Evolutionary conservation across 768 basidiomycete genomes (phyloP), one percentile per base, ranked within the genome.

Genomic region (Cystofilobasidium capitatum): DNA sequence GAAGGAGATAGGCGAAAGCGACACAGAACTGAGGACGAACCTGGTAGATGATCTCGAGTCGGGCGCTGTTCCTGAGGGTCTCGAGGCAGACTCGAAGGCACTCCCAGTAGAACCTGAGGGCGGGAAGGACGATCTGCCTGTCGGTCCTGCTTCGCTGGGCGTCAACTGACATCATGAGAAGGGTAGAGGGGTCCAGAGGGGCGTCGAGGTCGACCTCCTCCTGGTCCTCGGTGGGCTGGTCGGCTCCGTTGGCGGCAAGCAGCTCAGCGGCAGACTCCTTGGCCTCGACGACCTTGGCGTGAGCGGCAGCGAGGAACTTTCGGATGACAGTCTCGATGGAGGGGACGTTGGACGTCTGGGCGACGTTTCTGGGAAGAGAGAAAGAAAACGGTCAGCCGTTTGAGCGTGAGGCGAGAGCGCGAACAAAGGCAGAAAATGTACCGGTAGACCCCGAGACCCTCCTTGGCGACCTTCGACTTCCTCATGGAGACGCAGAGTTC

Each of bases 21-120:
- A 35, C 17, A 22, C 1, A 31, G 29, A 26, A 58, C 20, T 1
- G 12, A 35, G 37, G 35, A 78, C 85, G 64, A 57, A 88, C 91
- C 83, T 97, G 94, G 79, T 99, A 99, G 70, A 98, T 90, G 22
- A 81, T 79, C 79, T 99, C 94, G 44, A 98, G 79, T 22, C 94
- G 81, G 22, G 91, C 88, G 74, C 96, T 97, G 76, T 96, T 94
- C 76, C 97, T 94, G 71, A 97, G 82, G 2, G 92, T 92, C 80
- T 98, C 94, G 47, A 99, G 80, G 1, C 88, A 91, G 24, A 91
- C 96, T 65, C 94, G 86, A 76, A 97, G 97, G 72, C 89, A 90
- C 81, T 98, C 94, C 92, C 93, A 98, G n/a, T 92, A 82, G 78
- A 97, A 96, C 75, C 93, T 92, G 75, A 98, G 87, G 87, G 92